Percentiles rank a stretch among this genome's conserved stretches.
These are phyloP conservation scores for Basidiobolus meristosporus DNA, from an alignment of 371 early-diverging fungal species.

Conservation along the genomic window DNA sequence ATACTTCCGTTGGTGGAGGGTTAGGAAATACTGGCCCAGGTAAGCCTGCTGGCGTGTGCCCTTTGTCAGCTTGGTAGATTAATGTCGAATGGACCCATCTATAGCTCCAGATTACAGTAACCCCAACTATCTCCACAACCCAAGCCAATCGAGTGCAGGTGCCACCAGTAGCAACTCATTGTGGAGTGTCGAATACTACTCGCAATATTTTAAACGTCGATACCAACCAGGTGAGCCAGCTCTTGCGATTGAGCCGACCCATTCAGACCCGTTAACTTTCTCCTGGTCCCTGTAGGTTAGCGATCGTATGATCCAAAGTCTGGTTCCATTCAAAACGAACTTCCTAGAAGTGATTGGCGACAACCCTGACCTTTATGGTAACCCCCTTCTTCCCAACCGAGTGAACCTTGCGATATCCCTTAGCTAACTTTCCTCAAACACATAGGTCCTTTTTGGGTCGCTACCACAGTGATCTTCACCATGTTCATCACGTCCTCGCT, in stretches of 20 bases:
- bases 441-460: slow-evolving; percentile 84
- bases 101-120: no score
- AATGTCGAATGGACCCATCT: no score
- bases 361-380: slow-evolving; percentile 51
- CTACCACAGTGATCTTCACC: slow-evolving; percentile 79
- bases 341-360: slow-evolving; percentile 21
- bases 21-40: no score
- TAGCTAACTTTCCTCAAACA: no score
- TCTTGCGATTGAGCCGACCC: neutral
- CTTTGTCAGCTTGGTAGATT: no score
- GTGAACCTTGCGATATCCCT: no score
- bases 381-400: no score
- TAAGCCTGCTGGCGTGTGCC: no score
- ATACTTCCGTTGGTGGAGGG: no score
- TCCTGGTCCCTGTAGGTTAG: neutral
- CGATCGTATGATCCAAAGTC: slow-evolving; percentile 17
- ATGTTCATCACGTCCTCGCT: slow-evolving; percentile 81
- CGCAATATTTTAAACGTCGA: slow-evolving; percentile 84
- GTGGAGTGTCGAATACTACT: slow-evolving; percentile 73
- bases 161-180: slow-evolving; percentile 7
- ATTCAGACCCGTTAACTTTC: neutral
- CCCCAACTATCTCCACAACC: no score
- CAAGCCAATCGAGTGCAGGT: neutral
- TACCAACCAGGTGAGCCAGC: slow-evolving; percentile 34
- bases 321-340: slow-evolving; percentile 19